Evolutionary conservation across 23 red algal genomes (phyloP).

Genomic region (Gracilariopsis chorda): DNA sequence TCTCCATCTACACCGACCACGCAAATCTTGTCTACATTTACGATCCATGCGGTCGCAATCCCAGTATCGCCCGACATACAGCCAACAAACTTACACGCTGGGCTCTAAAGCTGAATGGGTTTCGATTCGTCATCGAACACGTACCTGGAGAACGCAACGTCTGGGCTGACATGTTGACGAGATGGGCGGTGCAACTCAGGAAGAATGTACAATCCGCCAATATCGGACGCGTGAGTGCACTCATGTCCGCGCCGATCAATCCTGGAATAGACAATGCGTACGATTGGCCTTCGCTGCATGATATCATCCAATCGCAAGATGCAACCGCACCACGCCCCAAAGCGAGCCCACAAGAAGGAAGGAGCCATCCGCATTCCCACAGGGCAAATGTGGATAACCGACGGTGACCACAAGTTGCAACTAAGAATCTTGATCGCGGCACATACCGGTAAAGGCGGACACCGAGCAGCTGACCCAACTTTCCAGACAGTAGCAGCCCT

Average conservation of each 20-base stretch:
- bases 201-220: background rate
- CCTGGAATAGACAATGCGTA: background rate
- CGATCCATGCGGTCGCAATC: slow-evolving; percentile 5
- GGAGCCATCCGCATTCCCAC: background rate
- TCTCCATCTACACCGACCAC: slow-evolving; percentile 22
- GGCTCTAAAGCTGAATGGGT: slow-evolving; percentile 28
- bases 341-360: background rate
- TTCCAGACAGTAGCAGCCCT: background rate
- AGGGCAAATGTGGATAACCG: slow-evolving; percentile 37
- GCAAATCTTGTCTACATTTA: slow-evolving; percentile 6
- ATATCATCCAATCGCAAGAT: background rate
- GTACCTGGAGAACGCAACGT: background rate
- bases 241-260: background rate
- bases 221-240: background rate
- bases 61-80: background rate
- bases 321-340: background rate
- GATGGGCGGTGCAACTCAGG: background rate
- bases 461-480: background rate
- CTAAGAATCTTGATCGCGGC: slow-evolving; percentile 28
- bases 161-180: slow-evolving; percentile 13
- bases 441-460: background rate
- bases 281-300: background rate
- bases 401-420: background rate
- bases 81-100: slow-evolving; percentile 7
- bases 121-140: slow-evolving; percentile 27